A percentile compares a stretch with the other conserved stretches of the same genome.
These are phyloP conservation scores for Nicotiana attenuata DNA, from an alignment of 257 asterid genomes.

Conservation along the genomic window DNA sequence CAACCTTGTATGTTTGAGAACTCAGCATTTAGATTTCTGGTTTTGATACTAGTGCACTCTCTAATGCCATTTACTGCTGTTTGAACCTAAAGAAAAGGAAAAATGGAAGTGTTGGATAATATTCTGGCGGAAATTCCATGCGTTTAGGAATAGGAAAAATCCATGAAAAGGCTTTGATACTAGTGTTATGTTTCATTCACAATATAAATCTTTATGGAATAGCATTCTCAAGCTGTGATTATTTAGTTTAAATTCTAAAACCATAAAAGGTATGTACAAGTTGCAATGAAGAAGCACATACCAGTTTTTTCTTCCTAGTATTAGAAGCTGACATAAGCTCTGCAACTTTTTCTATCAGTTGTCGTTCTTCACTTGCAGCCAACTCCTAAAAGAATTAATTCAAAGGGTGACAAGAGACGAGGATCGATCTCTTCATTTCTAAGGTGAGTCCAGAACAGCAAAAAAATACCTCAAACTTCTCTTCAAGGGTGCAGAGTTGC, in stretches of 20 bases:
- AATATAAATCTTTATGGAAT: neutral
- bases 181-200: neutral
- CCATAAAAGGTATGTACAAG: neutral
- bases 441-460: neutral
- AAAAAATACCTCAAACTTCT: conserved; percentile 38
- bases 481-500: conserved; percentile 32
- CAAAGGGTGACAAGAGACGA: neutral
- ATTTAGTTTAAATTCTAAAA: neutral
- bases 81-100: conserved; percentile 33
- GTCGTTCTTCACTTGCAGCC: conserved; percentile 44
- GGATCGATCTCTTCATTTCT: neutral
- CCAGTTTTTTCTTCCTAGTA: conserved; percentile 43
- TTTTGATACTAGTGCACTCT: conserved; percentile 24
- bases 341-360: conserved; percentile 39
- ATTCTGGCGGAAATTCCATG: neutral
- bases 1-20: conserved; percentile 24
- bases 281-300: conserved; percentile 14
- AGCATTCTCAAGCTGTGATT: neutral
- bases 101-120: neutral
- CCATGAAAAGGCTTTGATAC: neutral
- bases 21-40: conserved; percentile 28
- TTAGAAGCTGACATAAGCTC: conserved; percentile 39
- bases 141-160: neutral
- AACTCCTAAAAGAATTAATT: conserved; percentile 29
- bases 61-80: conserved; percentile 27